Conservation (phyloP, 2,329 filamentous ascomycete genomes). For the Alternaria alternata region DNA sequence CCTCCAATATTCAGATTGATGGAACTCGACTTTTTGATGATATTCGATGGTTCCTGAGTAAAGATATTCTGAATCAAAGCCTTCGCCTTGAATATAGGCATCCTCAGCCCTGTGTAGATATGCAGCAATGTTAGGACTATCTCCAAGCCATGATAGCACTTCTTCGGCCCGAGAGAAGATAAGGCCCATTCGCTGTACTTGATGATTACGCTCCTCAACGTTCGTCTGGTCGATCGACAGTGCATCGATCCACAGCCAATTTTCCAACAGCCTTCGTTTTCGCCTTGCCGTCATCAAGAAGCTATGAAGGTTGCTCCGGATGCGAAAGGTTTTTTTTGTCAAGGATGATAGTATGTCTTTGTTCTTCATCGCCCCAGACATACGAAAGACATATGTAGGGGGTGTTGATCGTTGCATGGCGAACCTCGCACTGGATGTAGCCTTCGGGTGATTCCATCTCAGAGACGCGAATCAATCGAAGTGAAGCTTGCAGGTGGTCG, state of each 20-base stretch:
- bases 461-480: not conserved
- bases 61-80: no score
- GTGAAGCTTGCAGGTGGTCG: not conserved
- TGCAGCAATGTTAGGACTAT: fast-evolving
- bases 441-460: not conserved
- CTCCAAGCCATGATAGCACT: not conserved
- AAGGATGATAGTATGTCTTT: not conserved
- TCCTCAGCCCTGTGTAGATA: not conserved
- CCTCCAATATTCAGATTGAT: slow-evolving; percentile 4
- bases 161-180: not conserved
- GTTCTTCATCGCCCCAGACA: slow-evolving; percentile 5
- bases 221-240: slow-evolving; percentile 14
- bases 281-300: slow-evolving; percentile 1
- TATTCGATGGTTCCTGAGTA: no score
- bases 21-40: not conserved
- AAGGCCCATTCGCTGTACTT: not conserved
- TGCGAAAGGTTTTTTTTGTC: not conserved
- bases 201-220: not conserved
- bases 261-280: not conserved
- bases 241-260: slow-evolving; percentile 11
- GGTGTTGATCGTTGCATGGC: slow-evolving; percentile 2
- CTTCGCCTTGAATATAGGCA: no score
- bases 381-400: slow-evolving; percentile 18
- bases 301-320: slow-evolving; percentile 12
- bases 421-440: slow-evolving; percentile 6